These are phyloP conservation scores for Blastobotrys proliferans DNA, from an alignment of 1,139 yeast species.

Conservation along the genomic window DNA sequence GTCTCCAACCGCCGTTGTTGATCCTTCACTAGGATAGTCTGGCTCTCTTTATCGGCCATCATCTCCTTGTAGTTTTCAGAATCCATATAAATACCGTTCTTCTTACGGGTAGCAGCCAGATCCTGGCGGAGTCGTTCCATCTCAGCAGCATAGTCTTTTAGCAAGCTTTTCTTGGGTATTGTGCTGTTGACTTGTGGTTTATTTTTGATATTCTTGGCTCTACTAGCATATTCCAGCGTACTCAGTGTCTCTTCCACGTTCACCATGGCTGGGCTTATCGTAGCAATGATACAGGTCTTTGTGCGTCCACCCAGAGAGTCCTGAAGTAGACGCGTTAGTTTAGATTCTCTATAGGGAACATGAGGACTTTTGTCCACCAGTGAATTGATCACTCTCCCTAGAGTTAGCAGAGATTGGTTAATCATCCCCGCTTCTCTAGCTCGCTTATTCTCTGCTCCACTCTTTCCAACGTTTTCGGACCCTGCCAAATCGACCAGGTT, in stretches of 20 bases:
- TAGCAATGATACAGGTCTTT: conserved; percentile 75
- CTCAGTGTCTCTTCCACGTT: conserved; percentile 77
- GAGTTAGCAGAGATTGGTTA: conserved; percentile 73
- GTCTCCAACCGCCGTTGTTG: conserved; percentile 44
- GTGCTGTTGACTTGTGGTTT: conserved; percentile 61
- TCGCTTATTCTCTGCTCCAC: conserved; percentile 74
- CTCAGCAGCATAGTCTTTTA: conserved; percentile 45
- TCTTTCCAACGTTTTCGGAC: conserved; percentile 72
- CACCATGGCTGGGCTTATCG: conserved; percentile 73
- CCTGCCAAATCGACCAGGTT: conserved; percentile 89
- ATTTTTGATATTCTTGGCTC: conserved; percentile 72
- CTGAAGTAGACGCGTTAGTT: conserved; percentile 70
- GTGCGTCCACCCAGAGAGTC: conserved; percentile 84
- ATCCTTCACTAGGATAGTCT: conserved; percentile 43
- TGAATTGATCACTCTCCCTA: conserved; percentile 80
- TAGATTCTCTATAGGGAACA: conserved; percentile 84
- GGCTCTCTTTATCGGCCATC: conserved; percentile 46
- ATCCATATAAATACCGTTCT: conserved; percentile 63
- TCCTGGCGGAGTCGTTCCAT: conserved; percentile 53
- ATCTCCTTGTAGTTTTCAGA: conserved; percentile 48
- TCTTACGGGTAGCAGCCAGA: conserved; percentile 50
- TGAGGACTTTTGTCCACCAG: conserved; percentile 60
- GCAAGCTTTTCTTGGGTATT: conserved; percentile 41
- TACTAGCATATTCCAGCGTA: conserved; percentile 79
- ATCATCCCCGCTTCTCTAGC: conserved; percentile 89